These are phyloP conservation scores for Starmerella apicola DNA, from an alignment of 805 yeast species.

Conservation along the genomic window DNA sequence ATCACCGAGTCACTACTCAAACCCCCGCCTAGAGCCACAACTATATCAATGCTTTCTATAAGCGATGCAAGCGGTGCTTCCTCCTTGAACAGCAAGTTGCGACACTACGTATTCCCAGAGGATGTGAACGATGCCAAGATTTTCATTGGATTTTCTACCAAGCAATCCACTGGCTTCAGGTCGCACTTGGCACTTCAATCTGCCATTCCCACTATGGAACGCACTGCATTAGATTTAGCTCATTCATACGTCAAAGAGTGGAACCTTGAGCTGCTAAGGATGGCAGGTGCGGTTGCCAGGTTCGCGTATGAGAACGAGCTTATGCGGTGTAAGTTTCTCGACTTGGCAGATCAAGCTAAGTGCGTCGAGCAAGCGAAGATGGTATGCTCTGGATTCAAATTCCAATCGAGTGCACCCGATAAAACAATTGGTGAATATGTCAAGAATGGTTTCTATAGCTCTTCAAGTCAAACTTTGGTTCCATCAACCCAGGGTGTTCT, in stretches of 20 bases:
- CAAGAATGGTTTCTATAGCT: constrained; percentile 29
- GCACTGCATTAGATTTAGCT: constrained; percentile 33
- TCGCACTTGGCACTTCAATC: constrained; percentile 30
- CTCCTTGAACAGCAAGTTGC: constrained; percentile 25
- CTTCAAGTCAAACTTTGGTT: constrained; percentile 23
- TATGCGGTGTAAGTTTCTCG: not conserved
- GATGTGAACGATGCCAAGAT: constrained; percentile 29
- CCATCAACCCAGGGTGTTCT: constrained; percentile 27
- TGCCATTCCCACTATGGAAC: constrained; percentile 34
- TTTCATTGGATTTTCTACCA: constrained; percentile 33
- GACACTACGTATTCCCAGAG: constrained; percentile 28
- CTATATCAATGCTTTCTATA: constrained; percentile 24
- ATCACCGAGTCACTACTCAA: constrained; percentile 31
- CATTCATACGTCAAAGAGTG: constrained; percentile 31
- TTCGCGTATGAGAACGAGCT: constrained; percentile 29
- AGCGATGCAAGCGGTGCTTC: no score
- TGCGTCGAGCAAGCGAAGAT: constrained; percentile 18
- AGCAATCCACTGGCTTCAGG: constrained; percentile 30
- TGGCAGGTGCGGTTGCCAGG: constrained; percentile 30
- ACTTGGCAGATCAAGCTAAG: not conserved
- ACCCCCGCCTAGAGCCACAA: constrained; percentile 30
- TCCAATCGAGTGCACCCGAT: constrained; percentile 30
- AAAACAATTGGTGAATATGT: constrained; percentile 26
- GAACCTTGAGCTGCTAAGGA: constrained; percentile 30
- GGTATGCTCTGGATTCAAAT: constrained; percentile 25